Conservation (phyloP, 768 basidiomycete genomes). For the Tylopilus plumbeoviolaceoides region DNA sequence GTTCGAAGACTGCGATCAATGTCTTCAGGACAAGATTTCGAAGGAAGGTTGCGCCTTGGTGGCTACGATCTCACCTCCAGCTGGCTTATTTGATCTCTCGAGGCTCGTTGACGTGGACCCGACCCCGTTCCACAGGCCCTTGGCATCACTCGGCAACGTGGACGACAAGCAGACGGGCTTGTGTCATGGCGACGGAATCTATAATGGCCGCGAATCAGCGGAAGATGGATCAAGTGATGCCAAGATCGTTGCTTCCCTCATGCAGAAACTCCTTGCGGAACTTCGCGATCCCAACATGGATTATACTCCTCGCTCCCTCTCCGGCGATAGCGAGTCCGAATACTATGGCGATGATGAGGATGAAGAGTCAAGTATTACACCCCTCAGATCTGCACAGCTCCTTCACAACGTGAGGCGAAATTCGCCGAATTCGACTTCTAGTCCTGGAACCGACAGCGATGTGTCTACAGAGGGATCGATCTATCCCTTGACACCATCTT, state of each 20-base stretch:
- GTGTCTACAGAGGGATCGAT: slow-evolving; percentile 1
- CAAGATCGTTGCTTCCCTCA: neutral
- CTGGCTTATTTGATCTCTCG: neutral
- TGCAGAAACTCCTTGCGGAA: slow-evolving; percentile 12
- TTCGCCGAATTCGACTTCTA: neutral
- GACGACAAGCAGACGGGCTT: neutral
- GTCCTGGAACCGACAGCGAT: neutral
- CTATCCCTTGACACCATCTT: slow-evolving; percentile 7
- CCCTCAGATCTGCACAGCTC: no score
- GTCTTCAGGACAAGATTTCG: no score
- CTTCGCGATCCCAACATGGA: slow-evolving; percentile 15
- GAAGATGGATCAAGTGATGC: neutral
- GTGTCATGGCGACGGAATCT: neutral
- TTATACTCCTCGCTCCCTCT: neutral
- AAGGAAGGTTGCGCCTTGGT: neutral
- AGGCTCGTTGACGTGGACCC: neutral
- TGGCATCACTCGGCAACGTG: neutral
- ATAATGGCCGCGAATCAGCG: neutral
- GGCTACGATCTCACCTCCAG: neutral
- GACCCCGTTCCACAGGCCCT: neutral
- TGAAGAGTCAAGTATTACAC: neutral
- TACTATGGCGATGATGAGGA: neutral
- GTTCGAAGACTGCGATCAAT: no score
- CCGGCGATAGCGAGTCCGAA: slow-evolving; percentile 8
- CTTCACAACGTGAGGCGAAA: neutral